Evolutionary conservation across 768 basidiomycete species (phyloP).

Genomic region (Mycena indigotica): DNA sequence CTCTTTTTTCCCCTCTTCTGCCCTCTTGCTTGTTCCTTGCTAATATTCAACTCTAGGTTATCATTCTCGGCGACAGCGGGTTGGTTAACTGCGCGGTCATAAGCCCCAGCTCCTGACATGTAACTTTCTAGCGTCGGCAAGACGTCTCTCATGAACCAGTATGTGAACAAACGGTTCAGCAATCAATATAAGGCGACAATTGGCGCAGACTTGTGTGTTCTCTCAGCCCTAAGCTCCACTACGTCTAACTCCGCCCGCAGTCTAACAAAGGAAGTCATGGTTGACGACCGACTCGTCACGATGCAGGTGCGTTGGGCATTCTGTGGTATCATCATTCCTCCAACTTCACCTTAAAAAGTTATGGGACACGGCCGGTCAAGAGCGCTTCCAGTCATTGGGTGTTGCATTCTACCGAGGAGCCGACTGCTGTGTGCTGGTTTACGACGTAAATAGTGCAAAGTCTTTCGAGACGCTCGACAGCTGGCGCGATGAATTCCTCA

Average conservation of each 20-base stretch:
- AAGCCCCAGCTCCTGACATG: conserved; percentile 16
- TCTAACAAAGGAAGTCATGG: conserved; percentile 98
- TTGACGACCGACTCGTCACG: conserved; percentile 95
- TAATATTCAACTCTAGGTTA: too few species aligned
- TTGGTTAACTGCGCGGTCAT: conserved; percentile 44
- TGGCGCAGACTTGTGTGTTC: conserved; percentile 89
- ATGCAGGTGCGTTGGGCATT: conserved; percentile 78
- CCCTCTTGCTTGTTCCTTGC: conserved; percentile 10
- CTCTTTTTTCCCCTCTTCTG: not conserved
- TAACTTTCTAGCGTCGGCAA: conserved; percentile 78
- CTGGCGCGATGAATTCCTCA: conserved; percentile 99
- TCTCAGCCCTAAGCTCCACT: conserved; percentile 12
- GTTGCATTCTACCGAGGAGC: conserved; percentile 99
- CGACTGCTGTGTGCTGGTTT: conserved; percentile 98
- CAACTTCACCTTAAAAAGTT: conserved; percentile 51
- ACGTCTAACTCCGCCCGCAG: conserved; percentile 42
- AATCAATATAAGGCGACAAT: conserved; percentile 99
- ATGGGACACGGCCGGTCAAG: conserved; percentile 99
- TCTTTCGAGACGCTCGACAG: conserved; percentile 98
- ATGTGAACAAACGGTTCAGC: conserved; percentile 99
- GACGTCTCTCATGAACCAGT: conserved; percentile 99
- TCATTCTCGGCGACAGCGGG: conserved; percentile 98
- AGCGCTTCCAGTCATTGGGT: conserved; percentile 98
- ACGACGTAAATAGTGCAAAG: conserved; percentile 98
- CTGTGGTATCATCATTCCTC: conserved; percentile 3